These are phyloP conservation scores for Didymosphaeria variabile DNA, from an alignment of 2,329 filamentous ascomycete species.

Conservation along the genomic window DNA sequence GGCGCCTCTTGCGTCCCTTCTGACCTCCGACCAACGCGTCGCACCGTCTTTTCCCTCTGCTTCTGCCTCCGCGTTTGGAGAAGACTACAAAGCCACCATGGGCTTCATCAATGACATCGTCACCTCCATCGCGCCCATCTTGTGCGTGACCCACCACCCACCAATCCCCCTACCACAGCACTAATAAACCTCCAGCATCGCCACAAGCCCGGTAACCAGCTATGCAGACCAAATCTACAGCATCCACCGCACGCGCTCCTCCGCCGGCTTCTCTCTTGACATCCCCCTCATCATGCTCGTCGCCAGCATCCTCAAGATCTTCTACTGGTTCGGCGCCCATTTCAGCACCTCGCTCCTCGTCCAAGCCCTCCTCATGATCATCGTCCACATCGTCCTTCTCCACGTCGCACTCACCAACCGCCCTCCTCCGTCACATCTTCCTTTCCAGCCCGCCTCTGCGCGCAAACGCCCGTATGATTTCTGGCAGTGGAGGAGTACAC, in stretches of 20 bases:
- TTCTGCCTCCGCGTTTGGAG: not conserved
- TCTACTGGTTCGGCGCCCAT: constrained; percentile 71
- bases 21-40: not conserved
- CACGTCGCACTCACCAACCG: constrained; percentile 69
- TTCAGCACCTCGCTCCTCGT: constrained; percentile 67
- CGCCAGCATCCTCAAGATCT: constrained; percentile 71
- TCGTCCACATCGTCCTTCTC: constrained; percentile 65
- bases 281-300: constrained; percentile 74
- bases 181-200: constrained; percentile 56
- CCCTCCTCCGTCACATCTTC: constrained; percentile 56
- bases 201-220: constrained; percentile 70
- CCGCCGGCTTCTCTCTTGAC: constrained; percentile 71
- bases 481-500: constrained; percentile 81
- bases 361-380: constrained; percentile 68
- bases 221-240: constrained; percentile 74
- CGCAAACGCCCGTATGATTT: constrained; percentile 74
- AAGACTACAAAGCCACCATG: constrained; percentile 31
- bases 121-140: constrained; percentile 49
- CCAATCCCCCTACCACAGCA: not conserved
- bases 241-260: constrained; percentile 67
- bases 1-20: not conserved
- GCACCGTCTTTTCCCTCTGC: not conserved
- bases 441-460: constrained; percentile 66
- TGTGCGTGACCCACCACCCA: constrained; percentile 35
- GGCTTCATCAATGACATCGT: constrained; percentile 48